Percentiles rank a stretch among this genome's conserved stretches.
These are phyloP conservation scores for Geotrichum australiense DNA, from an alignment of 1,139 yeast genomes.

Conservation along the genomic window DNA sequence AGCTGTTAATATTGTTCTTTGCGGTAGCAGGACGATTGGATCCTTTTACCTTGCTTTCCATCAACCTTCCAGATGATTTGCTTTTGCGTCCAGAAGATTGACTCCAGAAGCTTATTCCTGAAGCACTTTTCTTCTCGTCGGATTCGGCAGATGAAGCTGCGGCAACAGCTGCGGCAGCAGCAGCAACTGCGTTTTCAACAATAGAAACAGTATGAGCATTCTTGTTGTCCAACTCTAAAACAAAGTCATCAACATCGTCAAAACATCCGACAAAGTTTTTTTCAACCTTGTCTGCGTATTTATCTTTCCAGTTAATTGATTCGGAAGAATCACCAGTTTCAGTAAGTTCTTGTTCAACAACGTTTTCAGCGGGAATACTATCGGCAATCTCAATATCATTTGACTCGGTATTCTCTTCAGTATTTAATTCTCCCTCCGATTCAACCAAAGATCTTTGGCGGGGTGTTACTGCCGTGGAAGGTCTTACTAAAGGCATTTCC, in stretches of 20 bases:
- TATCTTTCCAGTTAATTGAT: conserved; percentile 11
- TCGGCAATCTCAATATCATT: conserved; percentile 10
- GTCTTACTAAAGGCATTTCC: not conserved
- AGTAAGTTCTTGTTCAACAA: not conserved
- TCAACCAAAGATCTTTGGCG: not conserved
- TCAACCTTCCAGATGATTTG: not conserved
- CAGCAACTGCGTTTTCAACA: conserved; percentile 11
- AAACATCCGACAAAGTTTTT: conserved; percentile 16
- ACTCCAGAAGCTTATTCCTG: conserved; percentile 1
- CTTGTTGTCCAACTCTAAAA: conserved; percentile 15
- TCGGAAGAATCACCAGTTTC: not conserved
- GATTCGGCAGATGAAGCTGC: not conserved
- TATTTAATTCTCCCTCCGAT: not conserved
- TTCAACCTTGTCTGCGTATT: conserved; percentile 12
- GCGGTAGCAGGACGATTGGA: not conserved
- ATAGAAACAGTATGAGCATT: conserved; percentile 13
- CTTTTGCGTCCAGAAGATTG: conserved; percentile 4
- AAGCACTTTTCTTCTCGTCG: not conserved
- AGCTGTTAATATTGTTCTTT: not conserved
- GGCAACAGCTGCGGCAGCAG: conserved; percentile 5
- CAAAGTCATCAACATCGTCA: conserved; percentile 16
- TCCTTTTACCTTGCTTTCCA: no score
- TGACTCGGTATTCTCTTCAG: not conserved
- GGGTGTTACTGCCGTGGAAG: conserved; percentile 1
- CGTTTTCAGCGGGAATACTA: conserved; percentile 5